A percentile compares a stretch with the other conserved stretches of the same genome.
phyloP scores from a whole-genome alignment of 495 filamentous ascomycete species.

The Talaromyces stipitatus region DNA sequence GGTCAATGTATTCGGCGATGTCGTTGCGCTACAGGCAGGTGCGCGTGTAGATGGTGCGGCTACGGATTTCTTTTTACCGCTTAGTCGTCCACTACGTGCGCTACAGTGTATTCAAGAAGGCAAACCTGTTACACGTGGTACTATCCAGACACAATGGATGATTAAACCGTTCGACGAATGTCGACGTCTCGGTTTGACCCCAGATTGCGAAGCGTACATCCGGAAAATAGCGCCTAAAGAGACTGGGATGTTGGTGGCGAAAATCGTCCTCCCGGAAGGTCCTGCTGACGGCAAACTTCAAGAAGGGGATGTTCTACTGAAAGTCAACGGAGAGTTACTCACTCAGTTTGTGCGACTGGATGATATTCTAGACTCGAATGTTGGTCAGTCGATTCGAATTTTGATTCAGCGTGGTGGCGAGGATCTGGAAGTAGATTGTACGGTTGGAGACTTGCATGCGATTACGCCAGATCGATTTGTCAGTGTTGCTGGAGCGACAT shows the following conservation, averaged over 20 bases:
- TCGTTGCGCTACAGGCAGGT: slow-evolving; percentile 92
- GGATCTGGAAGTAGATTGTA: slow-evolving; percentile 76
- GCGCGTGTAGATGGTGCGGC: slow-evolving; percentile 90
- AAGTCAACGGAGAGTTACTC: slow-evolving; percentile 88
- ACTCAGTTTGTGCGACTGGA: slow-evolving; percentile 94
- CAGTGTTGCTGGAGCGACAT: slow-evolving; percentile 83
- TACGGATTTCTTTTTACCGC: slow-evolving; percentile 94
- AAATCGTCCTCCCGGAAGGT: slow-evolving; percentile 87
- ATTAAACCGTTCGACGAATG: slow-evolving; percentile 98
- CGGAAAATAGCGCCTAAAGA: slow-evolving; percentile 81
- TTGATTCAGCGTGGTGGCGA: slow-evolving; percentile 82
- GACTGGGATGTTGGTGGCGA: slow-evolving; percentile 93
- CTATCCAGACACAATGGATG: slow-evolving; percentile 97
- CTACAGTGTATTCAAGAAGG: slow-evolving; percentile 75
- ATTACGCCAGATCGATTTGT: slow-evolving; percentile 97
- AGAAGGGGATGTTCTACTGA: slow-evolving; percentile 92
- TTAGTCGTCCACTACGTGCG: slow-evolving; percentile 82
- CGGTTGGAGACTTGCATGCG: slow-evolving; percentile 83
- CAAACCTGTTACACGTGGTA: slow-evolving; percentile 71
- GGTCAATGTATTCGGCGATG: slow-evolving; percentile 88
- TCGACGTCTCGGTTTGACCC: slow-evolving; percentile 74
- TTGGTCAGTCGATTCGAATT: slow-evolving; percentile 64
- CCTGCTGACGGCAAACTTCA: slow-evolving; percentile 78
- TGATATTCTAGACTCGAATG: slow-evolving; percentile 82
- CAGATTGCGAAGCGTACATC: slow-evolving; percentile 78